Base-by-base conservation (phyloP, 768 basidiomycete genomes). In the Crucibulum laeve region DNA sequence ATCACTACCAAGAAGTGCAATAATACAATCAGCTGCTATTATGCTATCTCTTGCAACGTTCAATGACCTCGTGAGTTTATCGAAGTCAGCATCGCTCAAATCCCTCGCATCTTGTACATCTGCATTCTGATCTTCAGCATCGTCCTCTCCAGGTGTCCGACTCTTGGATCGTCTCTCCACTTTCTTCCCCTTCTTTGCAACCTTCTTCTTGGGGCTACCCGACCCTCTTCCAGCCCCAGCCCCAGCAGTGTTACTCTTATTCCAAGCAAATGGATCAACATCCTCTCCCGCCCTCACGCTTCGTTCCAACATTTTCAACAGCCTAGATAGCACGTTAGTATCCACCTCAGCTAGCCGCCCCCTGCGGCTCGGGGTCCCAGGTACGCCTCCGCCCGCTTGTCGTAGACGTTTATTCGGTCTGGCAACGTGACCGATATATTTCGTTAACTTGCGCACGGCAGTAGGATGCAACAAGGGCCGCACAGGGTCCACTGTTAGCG, bases 21-120 rank as follows among this genome's bases (percentile, higher is more conserved):
- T 73, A 47, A 80, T 84, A 51, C 87, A 91, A 57, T 93, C 90
- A 0, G 89, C 89, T 3, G 93, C 91, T 21, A 87, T 54, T 6
- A 91, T 77, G 40, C 86, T 85, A 53, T 91, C 84, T 28, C 77
- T 67, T 3, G 84, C 85, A 15, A 77, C 50, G 42, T 87, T 80
- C 26, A 94, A 60, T 6, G 63, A 61, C 34, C 63, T 64, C 0
- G 73, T 61, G 8, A 92, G 50, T 30, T 65, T 69, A 6, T 77
- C 78, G 34, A 84, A 57, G 42, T 82, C 48, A 50, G 52, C 58
- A 5, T 80, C 77, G 2, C 74, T 68, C 34, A 75, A 55, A 25
- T 55, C 55, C 13, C 42, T 25, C 30, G 40, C 30, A 33, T 47
- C 44, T 8, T 44, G 53, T 14, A 25, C 53, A 42, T 50, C 43